Evolutionary conservation across 768 basidiomycete species (phyloP), one percentile per base, ranked within the genome.

Genomic region (Suillus fuscotomentosus): DNA sequence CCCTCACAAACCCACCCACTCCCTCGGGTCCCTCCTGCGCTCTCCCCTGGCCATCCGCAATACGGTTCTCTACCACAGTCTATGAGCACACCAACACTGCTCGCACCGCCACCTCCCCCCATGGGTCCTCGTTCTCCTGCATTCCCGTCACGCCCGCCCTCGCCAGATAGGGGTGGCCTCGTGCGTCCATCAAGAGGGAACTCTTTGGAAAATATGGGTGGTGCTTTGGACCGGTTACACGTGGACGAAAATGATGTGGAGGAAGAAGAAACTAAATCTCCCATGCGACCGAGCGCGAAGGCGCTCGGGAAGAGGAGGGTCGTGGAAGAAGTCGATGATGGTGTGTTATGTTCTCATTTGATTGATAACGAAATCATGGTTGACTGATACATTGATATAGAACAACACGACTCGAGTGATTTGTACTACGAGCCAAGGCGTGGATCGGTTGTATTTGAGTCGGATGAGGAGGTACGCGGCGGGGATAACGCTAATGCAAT

Each of bases 241-340:
- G 67, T 73, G 15, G 70, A 74, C 60, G 71, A 75, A 17, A 66
- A 70, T 17, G 27, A 42, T 63, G 57, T 22, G 27, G 68, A 64
- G 62, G 80, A 81, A 17, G 77, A 75, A 6, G 71, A 79, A 5
- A 60, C 70, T 15, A 66, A 61, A 57, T 74, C 78, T 15, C 85
- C 83, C n/a, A 70, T 81, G 13, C 82, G 83, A 67, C 95, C 92
- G 0, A 95, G 92, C 73, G 90, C 85, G 42, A 97, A 96, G 74
- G 94, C 95, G 4, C 82, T 95, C 2, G 95, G 95, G 20, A 97
- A 97, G 79, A 83, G 92, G 68, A 84, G 80, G 69, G 85, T 88
- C 17, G 75, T 87, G 10, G 84, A 86, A 57, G 80, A 80, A 59
- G 41, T 42, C 10, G 65, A 75, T 34, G 84, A 85, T 42, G 77